These are phyloP conservation scores for Cubamyces lactineus DNA, from an alignment of 768 basidiomycete genomes.

Conservation along the genomic window DNA sequence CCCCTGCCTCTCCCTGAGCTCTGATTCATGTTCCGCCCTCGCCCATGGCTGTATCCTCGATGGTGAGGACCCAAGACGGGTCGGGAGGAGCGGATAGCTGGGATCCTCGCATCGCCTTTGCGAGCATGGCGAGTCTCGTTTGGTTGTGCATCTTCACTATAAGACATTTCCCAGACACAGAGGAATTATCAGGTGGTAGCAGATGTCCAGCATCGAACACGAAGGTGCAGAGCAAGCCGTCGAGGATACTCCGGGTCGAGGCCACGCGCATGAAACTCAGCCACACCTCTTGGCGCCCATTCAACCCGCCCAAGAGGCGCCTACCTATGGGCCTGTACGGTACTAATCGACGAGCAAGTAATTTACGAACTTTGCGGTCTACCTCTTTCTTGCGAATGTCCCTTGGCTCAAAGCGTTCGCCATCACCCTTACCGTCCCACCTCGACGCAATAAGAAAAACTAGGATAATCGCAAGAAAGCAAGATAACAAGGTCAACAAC, in stretches of 20 bases:
- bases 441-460: slow-evolving; percentile 12
- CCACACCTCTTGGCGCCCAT: background rate
- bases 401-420: slow-evolving; percentile 11
- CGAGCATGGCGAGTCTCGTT: slow-evolving; percentile 42
- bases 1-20: background rate
- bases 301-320: background rate
- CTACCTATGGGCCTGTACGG: background rate
- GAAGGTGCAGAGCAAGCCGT: background rate
- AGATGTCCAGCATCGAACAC: slow-evolving; percentile 4
- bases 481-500: background rate
- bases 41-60: background rate
- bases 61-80: background rate
- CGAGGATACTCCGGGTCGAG: no score
- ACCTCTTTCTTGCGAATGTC: slow-evolving; percentile 1
- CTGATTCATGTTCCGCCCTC: background rate
- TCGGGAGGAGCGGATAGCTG: slow-evolving; percentile 32
- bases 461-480: background rate
- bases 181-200: background rate
- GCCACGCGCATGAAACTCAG: no score
- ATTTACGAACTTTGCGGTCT: background rate
- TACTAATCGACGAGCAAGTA: no score
- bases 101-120: slow-evolving; percentile 37
- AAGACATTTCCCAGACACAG: slow-evolving; percentile 11
- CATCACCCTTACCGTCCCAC: slow-evolving; percentile 12
- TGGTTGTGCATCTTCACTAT: slow-evolving; percentile 43